phyloP scores from a whole-genome alignment of 768 basidiomycete species.

The Podaxis sp. region DNA sequence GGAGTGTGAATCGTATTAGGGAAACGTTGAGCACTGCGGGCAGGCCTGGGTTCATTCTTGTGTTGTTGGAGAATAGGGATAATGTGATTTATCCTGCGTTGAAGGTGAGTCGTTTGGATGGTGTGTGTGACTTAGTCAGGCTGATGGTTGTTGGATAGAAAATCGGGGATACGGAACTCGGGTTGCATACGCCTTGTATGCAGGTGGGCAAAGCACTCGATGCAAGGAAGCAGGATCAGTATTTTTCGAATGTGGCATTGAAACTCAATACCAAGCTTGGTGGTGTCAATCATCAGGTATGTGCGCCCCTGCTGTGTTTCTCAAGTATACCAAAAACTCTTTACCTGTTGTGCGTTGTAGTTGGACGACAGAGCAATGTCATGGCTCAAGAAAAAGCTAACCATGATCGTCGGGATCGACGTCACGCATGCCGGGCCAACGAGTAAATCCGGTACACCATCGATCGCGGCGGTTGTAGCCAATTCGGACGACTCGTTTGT shows the following conservation, averaged over 20 bases:
- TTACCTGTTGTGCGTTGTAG: constrained; percentile 19
- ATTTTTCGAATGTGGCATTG: constrained; percentile 76
- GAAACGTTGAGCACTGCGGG: constrained; percentile 27
- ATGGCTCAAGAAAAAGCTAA: constrained; percentile 64
- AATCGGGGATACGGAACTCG: constrained; percentile 69
- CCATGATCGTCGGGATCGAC: constrained; percentile 85
- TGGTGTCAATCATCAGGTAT: constrained; percentile 66
- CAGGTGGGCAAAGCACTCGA: constrained; percentile 57
- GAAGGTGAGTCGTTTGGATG: constrained; percentile 36
- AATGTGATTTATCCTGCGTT: constrained; percentile 79
- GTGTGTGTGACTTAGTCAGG: background rate
- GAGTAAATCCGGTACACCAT: constrained; percentile 68
- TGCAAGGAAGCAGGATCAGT: constrained; percentile 63
- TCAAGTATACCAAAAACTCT: background rate
- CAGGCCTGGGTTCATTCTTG: constrained; percentile 64
- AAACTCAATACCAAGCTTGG: constrained; percentile 84
- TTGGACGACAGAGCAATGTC: constrained; percentile 49
- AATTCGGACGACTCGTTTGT: constrained; percentile 66
- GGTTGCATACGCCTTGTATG: constrained; percentile 75
- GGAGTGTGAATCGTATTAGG: constrained; percentile 38
- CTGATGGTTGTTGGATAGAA: constrained; percentile 26
- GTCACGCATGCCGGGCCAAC: constrained; percentile 76
- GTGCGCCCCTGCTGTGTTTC: constrained; percentile 1
- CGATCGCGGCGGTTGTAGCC: constrained; percentile 80
- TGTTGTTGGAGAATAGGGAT: constrained; percentile 63